Conservation (phyloP, 164 flowering plant genomes). For the Magnolia sinica region DNA sequence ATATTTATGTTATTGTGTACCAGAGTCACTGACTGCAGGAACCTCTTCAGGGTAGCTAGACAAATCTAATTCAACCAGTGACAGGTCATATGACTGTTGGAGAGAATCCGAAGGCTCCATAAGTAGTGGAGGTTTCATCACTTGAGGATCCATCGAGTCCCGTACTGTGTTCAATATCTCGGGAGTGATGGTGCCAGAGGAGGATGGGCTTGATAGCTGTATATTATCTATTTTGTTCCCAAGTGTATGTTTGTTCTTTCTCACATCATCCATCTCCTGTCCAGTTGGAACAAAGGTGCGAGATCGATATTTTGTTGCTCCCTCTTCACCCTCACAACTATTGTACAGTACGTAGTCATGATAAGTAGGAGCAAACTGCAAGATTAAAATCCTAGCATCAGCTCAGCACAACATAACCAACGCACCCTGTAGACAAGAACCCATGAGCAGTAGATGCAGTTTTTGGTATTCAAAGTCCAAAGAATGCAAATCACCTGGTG, state of each 20-base stretch:
- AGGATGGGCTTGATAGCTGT: slow-evolving; percentile 55
- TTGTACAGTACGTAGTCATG: slow-evolving; percentile 96
- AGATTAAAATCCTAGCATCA: slow-evolving; percentile 1
- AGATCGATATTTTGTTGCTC: slow-evolving; percentile 72
- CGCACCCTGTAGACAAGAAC: neutral
- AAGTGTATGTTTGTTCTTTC: slow-evolving; percentile 59
- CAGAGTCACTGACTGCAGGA: slow-evolving; percentile 43
- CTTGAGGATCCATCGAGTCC: slow-evolving; percentile 38
- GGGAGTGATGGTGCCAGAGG: slow-evolving; percentile 61
- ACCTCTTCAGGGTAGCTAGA: slow-evolving; percentile 58
- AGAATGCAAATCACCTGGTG: slow-evolving; percentile 62
- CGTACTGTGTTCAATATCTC: slow-evolving; percentile 14
- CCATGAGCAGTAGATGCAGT: neutral
- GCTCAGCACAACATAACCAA: neutral
- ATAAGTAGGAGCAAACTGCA: slow-evolving; percentile 98
- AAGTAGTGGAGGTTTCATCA: slow-evolving; percentile 61
- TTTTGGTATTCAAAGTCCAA: neutral
- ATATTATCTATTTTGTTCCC: slow-evolving; percentile 68
- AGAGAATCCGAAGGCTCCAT: slow-evolving; percentile 47
- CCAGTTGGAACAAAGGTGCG: slow-evolving; percentile 98
- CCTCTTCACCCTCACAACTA: slow-evolving; percentile 78
- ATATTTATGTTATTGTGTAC: slow-evolving; percentile 23
- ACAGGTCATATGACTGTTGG: slow-evolving; percentile 52
- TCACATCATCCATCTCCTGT: slow-evolving; percentile 89
- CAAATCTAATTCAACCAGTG: slow-evolving; percentile 71